Conservation (phyloP, 148 eudicot genomes). For the Dysphania ambrosioides region DNA sequence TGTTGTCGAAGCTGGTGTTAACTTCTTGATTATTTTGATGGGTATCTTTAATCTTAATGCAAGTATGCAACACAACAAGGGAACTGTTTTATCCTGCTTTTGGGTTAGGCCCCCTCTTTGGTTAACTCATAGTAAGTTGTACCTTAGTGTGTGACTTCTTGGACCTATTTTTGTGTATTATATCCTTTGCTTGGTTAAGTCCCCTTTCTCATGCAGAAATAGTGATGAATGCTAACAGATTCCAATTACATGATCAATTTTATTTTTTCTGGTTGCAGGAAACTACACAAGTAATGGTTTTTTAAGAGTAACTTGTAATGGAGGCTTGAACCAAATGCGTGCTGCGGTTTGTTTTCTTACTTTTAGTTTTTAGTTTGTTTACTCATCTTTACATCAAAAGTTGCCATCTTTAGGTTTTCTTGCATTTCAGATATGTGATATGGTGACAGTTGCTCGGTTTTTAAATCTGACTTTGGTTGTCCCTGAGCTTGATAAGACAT, state of each 20-base stretch:
- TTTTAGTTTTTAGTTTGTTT: slow-evolving; percentile 13
- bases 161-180: background rate
- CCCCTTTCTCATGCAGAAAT: background rate
- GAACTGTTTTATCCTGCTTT: background rate
- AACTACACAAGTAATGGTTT: slow-evolving; percentile 82
- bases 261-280: slow-evolving; percentile 47
- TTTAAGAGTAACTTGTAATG: slow-evolving; percentile 82
- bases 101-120: no score
- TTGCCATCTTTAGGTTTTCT: slow-evolving; percentile 14
- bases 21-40: background rate
- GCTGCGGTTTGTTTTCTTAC: slow-evolving; percentile 72
- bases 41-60: no score
- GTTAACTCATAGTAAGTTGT: background rate
- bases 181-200: no score
- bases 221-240: background rate
- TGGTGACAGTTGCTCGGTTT: slow-evolving; percentile 91
- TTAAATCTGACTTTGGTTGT: slow-evolving; percentile 89
- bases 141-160: background rate
- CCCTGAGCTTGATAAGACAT: slow-evolving; percentile 95
- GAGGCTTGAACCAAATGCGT: slow-evolving; percentile 99
- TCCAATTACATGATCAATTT: background rate
- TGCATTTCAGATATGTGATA: slow-evolving; percentile 84
- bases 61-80: no score
- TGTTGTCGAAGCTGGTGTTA: background rate
- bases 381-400: slow-evolving; percentile 2